Evolutionary conservation across 495 filamentous ascomycete genomes (phyloP), one percentile per base, ranked within the genome.

Genomic region (Trichoderma virens): DNA sequence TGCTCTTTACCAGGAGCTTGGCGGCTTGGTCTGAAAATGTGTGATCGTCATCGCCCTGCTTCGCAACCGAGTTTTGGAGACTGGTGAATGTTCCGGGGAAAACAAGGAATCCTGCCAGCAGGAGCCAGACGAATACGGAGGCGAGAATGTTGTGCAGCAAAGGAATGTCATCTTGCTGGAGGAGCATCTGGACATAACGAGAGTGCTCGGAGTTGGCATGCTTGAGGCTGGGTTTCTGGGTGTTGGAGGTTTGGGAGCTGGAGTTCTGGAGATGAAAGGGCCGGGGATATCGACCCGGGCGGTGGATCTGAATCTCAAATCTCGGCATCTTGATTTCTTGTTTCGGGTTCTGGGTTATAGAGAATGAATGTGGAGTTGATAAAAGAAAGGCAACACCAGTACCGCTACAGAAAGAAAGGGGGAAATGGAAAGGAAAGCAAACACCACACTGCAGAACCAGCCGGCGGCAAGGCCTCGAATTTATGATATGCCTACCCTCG

Each of bases 101-200:
- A 63, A 79, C 68, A 23, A 79, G 64, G 69, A 77, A 80, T 31
- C 77, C 77, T 1, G 69, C 69, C 0, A 79, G 68, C 1, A 79
- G 69, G 56, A 80, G 59, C 72, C 74, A 79, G 30, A 71, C 62
- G 64, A 72, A 76, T 13, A 70, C 63, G 3, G 65, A 62, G 13
- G 70, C 66, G 9, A 74, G 68, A 65, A 77, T 72, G 62, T 74
- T 78, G 65, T 76, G 68, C 54, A 70, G 62, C 0, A 70, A 68
- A 1, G 75, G 71, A 35, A 78, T 79, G 16, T 65, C 68, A 66
- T 78, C 74, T 8, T 74, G 70, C 1, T 69, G 68, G 32, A 78
- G 69, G 16, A 75, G 73, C 75, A 78, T 78, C 13, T 62, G 47
- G 67, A 78, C 74, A 67, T 78, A 78, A 0, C 65, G 71, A 8